Conservation (phyloP, 2,329 filamentous ascomycete genomes). For the Sclerotinia borealis region DNA sequence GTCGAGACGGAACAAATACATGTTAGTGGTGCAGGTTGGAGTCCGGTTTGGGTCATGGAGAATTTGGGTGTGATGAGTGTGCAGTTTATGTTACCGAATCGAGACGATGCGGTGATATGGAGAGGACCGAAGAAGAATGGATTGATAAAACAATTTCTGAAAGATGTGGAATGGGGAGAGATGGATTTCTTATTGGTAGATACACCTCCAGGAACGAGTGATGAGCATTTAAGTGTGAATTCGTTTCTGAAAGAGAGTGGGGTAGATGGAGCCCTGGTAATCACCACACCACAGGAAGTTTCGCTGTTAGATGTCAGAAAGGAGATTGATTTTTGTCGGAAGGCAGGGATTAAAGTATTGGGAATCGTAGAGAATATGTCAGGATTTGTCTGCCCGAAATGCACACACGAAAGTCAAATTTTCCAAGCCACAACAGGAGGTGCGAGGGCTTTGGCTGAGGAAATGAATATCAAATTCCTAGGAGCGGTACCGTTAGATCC, state of each 20-base stretch:
- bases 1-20: slow-evolving; percentile 93
- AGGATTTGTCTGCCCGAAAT: slow-evolving; percentile 92
- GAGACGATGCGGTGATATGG: slow-evolving; percentile 96
- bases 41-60: slow-evolving; percentile 90
- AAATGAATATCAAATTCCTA: slow-evolving; percentile 83
- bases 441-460: slow-evolving; percentile 69
- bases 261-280: slow-evolving; percentile 86
- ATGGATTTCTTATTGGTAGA: slow-evolving; percentile 91
- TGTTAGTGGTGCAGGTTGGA: slow-evolving; percentile 82
- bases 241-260: slow-evolving; percentile 84
- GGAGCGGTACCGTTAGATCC: slow-evolving; percentile 89
- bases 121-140: slow-evolving; percentile 98
- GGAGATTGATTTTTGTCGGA: slow-evolving; percentile 95
- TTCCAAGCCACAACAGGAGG: slow-evolving; percentile 91
- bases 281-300: slow-evolving; percentile 94
- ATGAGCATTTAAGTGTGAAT: slow-evolving; percentile 94
- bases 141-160: slow-evolving; percentile 94
- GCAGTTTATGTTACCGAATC: slow-evolving; percentile 93
- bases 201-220: slow-evolving; percentile 89
- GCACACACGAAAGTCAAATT: slow-evolving; percentile 74
- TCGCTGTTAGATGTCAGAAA: slow-evolving; percentile 87
- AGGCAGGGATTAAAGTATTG: slow-evolving; percentile 82
- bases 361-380: slow-evolving; percentile 98
- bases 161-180: slow-evolving; percentile 96
- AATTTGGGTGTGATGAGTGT: slow-evolving; percentile 96